These are phyloP conservation scores for Manihot esculenta DNA, from an alignment of 441 rosid genomes.

Conservation along the genomic window DNA sequence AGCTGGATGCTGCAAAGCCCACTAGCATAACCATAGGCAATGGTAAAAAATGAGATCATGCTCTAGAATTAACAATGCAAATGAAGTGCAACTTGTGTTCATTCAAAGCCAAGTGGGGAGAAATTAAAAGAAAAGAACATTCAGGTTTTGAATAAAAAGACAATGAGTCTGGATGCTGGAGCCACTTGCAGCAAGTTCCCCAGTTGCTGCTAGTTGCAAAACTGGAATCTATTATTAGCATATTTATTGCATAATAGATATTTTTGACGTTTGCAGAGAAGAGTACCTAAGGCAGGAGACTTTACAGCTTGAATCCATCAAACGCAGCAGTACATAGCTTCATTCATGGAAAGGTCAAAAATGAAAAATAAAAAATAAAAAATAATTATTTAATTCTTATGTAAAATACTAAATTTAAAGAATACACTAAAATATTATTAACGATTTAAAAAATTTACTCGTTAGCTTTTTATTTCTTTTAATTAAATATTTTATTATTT, in stretches of 20 bases:
- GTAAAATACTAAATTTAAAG: too few relatives aligned
- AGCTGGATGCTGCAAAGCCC: background rate
- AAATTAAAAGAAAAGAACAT: too few relatives aligned
- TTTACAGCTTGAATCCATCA: background rate
- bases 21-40: background rate
- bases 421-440: too few relatives aligned
- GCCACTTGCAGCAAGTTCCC: background rate
- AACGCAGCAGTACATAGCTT: background rate
- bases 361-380: too few relatives aligned
- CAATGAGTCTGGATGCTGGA: background rate
- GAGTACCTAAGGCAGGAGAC: background rate
- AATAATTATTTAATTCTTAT: too few relatives aligned
- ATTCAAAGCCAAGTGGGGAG: background rate
- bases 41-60: too few relatives aligned
- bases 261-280: too few relatives aligned
- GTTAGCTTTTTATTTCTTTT: too few relatives aligned
- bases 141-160: background rate
- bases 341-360: background rate
- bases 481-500: too few relatives aligned
- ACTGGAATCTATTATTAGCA: background rate
- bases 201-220: background rate
- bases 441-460: too few relatives aligned
- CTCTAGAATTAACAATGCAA: background rate
- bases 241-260: background rate
- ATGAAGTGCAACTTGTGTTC: background rate